Evolutionary conservation across 352 stramenopile species (phyloP).

Genomic region (Elongisporangium undulatum): DNA sequence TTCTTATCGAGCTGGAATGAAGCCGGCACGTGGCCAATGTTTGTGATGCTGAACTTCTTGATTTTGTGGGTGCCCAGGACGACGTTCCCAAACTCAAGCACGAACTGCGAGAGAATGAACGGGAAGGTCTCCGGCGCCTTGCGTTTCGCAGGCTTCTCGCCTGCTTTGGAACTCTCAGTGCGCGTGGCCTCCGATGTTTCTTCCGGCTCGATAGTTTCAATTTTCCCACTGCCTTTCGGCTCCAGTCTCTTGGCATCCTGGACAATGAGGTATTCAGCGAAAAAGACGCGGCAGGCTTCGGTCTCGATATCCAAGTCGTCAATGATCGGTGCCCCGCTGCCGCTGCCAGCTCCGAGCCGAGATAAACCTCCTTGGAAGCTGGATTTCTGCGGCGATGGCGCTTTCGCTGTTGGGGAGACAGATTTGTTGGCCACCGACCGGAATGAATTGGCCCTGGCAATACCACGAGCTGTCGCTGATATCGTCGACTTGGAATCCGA

Average conservation of each 20-base stretch:
- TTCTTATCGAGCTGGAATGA: slow-evolving; percentile 93
- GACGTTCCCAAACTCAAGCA: slow-evolving; percentile 94
- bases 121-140: slow-evolving; percentile 28
- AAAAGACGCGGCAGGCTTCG: slow-evolving; percentile 84
- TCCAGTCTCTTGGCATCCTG: slow-evolving; percentile 35
- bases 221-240: slow-evolving; percentile 3
- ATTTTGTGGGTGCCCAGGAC: slow-evolving; percentile 90
- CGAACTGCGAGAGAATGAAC: slow-evolving; percentile 89
- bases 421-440: slow-evolving; percentile 11
- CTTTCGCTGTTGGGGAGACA: slow-evolving; percentile 10
- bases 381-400: slow-evolving; percentile 6
- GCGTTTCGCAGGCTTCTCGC: slow-evolving; percentile 20
- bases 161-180: slow-evolving; percentile 3
- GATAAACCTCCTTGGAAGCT: slow-evolving; percentile 15
- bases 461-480: slow-evolving; percentile 23
- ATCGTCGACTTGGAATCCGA: slow-evolving; percentile 59
- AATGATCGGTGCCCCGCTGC: slow-evolving; percentile 12
- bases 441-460: slow-evolving; percentile 29
- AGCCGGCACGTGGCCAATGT: slow-evolving; percentile 81
- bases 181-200: background rate
- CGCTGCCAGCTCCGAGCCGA: slow-evolving; percentile 12
- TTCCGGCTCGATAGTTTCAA: background rate
- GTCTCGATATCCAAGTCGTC: slow-evolving; percentile 80
- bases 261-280: slow-evolving; percentile 74
- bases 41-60: slow-evolving; percentile 91